Conservation (phyloP, 2,329 filamentous ascomycete species). For the Simplicillium sp. region DNA sequence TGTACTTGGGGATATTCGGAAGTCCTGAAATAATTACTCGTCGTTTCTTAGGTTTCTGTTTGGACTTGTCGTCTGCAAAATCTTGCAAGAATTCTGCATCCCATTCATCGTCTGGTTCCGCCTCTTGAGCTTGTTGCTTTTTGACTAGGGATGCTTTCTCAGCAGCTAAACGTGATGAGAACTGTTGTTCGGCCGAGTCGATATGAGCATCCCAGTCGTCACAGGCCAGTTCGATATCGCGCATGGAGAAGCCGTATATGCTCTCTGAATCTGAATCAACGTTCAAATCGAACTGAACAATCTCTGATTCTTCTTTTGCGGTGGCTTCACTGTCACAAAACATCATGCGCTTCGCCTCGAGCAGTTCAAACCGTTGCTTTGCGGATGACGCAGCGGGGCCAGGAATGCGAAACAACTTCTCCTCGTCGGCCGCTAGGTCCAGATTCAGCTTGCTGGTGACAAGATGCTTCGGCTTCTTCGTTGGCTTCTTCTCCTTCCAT, state of each 20-base stretch:
- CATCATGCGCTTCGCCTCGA: constrained; percentile 38
- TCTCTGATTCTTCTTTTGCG: constrained; percentile 20
- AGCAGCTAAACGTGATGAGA: constrained; percentile 19
- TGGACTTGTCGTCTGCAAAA: constrained; percentile 28
- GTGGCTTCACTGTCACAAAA: constrained; percentile 30
- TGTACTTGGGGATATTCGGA: constrained; percentile 47
- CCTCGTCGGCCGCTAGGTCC: constrained; percentile 77
- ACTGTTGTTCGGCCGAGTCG: constrained; percentile 31
- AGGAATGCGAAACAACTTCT: constrained; percentile 73
- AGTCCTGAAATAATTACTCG: constrained; percentile 52
- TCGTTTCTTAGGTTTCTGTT: constrained; percentile 55
- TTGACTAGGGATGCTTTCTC: constrained; percentile 20
- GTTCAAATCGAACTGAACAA: constrained; percentile 35
- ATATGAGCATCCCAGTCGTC: constrained; percentile 72
- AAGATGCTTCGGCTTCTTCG: constrained; percentile 71
- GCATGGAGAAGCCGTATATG: constrained; percentile 65
- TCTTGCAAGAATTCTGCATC: constrained; percentile 49
- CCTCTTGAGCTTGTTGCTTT: constrained; percentile 20
- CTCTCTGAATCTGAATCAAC: constrained; percentile 51
- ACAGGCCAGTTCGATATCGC: constrained; percentile 77
- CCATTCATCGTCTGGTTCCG: constrained; percentile 51
- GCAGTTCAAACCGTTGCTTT: constrained; percentile 46
- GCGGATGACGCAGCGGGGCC: constrained; percentile 45
- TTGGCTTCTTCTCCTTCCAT: constrained; percentile 69
- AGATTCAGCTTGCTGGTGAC: constrained; percentile 81